Percentiles rank a stretch among this genome's conserved stretches.
These are phyloP conservation scores for Dichomitus squalens DNA, from an alignment of 1,284 basidiomycete genomes.

Conservation along the genomic window DNA sequence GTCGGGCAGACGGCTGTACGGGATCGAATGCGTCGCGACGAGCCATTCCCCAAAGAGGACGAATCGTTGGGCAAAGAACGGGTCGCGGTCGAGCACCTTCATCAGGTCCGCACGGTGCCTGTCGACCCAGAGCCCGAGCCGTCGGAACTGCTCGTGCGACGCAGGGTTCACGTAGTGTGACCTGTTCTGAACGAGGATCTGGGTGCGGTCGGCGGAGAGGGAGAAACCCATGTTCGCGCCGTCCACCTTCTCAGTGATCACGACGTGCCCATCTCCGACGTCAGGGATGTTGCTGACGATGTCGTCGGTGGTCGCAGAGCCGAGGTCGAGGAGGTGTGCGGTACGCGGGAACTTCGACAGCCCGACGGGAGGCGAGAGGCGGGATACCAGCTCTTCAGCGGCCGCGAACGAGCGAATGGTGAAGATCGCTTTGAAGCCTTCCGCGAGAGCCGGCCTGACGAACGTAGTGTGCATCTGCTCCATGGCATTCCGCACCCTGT, in stretches of 20 bases:
- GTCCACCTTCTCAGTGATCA: constrained; percentile 67
- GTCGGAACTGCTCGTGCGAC: constrained; percentile 61
- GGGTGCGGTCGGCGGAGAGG: constrained; percentile 46
- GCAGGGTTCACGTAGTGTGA: constrained; percentile 59
- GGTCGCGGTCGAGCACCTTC: constrained; percentile 49
- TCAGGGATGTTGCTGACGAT: constrained; percentile 29
- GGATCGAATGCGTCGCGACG: constrained; percentile 60
- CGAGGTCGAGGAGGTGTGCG: constrained; percentile 57
- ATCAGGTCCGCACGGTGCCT: constrained; percentile 46
- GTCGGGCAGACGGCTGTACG: constrained; percentile 54
- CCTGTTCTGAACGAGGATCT: constrained; percentile 63
- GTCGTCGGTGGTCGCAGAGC: constrained; percentile 57
- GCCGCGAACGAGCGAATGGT: constrained; percentile 52
- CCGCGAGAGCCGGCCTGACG: constrained; percentile 43
- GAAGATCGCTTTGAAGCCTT: constrained; percentile 55
- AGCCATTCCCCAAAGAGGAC: constrained; percentile 68
- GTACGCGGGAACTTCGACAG: constrained; percentile 66
- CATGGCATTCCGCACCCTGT: constrained; percentile 54
- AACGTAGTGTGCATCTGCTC: constrained; percentile 53
- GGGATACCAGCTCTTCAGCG: constrained; percentile 46
- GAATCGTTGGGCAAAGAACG: constrained; percentile 55
- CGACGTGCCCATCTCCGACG: constrained; percentile 30
- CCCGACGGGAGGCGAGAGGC: constrained; percentile 45
- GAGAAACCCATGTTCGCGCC: constrained; percentile 71
- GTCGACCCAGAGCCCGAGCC: constrained; percentile 55